Percentiles rank a stretch among this genome's conserved stretches.
Evolutionary conservation across 2,329 filamentous ascomycete species (phyloP).

Genomic region (Fusarium dimerum): DNA sequence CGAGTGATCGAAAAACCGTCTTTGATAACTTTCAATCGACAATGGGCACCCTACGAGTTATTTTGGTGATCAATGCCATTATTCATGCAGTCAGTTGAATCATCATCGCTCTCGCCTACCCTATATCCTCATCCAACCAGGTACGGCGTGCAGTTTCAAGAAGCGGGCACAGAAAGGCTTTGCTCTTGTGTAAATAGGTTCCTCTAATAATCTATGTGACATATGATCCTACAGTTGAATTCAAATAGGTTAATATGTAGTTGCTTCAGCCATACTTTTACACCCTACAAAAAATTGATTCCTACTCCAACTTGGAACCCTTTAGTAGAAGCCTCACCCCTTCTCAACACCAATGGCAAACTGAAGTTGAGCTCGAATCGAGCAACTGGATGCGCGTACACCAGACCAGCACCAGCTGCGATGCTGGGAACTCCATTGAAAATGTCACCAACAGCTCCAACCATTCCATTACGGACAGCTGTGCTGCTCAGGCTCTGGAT

Average conservation of each 20-base stretch:
- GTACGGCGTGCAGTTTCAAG: no score
- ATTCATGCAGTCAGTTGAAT: no score
- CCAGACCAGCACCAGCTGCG: conserved; percentile 83
- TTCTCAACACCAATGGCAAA: conserved; percentile 77
- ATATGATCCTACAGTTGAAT: background rate
- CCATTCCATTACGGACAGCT: conserved; percentile 56
- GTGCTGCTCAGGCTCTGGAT: conserved; percentile 37
- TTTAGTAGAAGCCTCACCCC: conserved; percentile 85
- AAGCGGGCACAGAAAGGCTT: no score
- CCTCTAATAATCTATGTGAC: background rate
- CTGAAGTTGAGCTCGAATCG: conserved; percentile 96
- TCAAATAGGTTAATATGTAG: background rate
- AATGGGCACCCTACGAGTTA: no score
- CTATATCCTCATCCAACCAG: no score
- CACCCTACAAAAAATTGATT: conserved; percentile 81
- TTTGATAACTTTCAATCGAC: no score
- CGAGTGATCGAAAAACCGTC: no score
- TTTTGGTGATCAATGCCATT: no score
- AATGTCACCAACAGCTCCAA: conserved; percentile 67
- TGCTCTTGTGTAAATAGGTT: no score
- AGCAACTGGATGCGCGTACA: conserved; percentile 92
- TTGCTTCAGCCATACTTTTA: background rate
- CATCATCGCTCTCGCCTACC: no score
- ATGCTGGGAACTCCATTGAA: conserved; percentile 77
- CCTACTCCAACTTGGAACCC: conserved; percentile 94